Evolutionary conservation across 2,329 filamentous ascomycete species (phyloP).

Genomic region (Sclerotinia nivalis): DNA sequence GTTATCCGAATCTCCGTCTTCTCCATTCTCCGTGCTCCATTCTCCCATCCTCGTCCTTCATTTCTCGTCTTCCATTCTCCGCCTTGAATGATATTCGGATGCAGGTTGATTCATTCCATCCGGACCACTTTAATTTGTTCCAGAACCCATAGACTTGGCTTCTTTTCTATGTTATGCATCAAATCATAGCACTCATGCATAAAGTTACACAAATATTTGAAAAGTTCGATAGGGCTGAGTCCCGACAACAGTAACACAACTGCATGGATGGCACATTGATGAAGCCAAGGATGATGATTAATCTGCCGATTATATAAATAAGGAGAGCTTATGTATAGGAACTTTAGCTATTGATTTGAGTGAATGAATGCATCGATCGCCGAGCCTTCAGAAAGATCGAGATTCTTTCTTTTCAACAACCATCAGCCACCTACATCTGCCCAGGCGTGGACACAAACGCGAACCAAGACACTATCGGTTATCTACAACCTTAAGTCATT

Average conservation of each 20-base stretch:
- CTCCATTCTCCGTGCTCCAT: neutral
- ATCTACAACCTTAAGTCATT: neutral
- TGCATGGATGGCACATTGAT: neutral
- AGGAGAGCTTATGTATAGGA: no score
- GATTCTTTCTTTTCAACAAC: conserved; percentile 6
- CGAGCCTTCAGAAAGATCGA: conserved; percentile 6
- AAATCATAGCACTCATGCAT: neutral
- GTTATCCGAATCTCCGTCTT: neutral
- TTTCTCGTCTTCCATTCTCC: neutral
- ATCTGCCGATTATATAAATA: neutral
- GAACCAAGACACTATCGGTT: neutral
- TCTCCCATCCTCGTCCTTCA: neutral
- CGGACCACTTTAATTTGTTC: neutral
- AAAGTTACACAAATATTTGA: neutral
- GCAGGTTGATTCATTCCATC: neutral
- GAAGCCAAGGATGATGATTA: neutral
- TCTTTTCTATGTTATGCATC: neutral
- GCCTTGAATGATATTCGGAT: neutral
- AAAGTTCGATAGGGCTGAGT: neutral
- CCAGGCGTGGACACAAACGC: no score
- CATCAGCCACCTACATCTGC: neutral
- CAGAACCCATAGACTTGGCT: neutral
- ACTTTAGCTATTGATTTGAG: neutral
- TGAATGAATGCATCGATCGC: neutral
- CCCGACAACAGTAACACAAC: neutral